Evolutionary conservation across 2,329 filamentous ascomycete genomes (phyloP), one percentile per base, ranked within the genome.

Genomic region (Aspergillus niger): DNA sequence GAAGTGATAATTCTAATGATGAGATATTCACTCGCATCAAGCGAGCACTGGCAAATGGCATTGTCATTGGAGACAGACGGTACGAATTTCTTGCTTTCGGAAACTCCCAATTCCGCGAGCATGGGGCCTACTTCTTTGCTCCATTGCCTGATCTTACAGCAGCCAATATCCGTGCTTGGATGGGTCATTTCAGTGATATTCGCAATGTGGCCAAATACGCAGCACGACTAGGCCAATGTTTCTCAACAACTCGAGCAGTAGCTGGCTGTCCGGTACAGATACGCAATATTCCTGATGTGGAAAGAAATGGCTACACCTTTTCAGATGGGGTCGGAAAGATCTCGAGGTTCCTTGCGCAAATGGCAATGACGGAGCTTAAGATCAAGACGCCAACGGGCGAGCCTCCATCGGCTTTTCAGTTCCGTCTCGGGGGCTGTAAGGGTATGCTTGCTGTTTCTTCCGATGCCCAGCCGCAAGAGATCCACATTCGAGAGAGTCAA

Each of bases 281-380:
- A 26, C 80, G 85, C 11, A 80, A 81, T 5, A 85, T 94, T 32
- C 75, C 82, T 0, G 95, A 98, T 65, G 84, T 98, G 20, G 80
- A 87, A 60, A 82, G 83, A 2, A 87, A 90, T 50, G 85, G 81
- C 0, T 88, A 86, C 70, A 89, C 81, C 62, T 99, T 98, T 73
- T 95, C 91, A 0, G 95, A 99, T 70, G 95, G 95, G 0, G 91
- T 98, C 3, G 95, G 95, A 1, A 96, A 92, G 72, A 91, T 99
- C n/a, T 97, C 94, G 0, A 78, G 77, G 0, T 88, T 91, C 61
- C 80, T 97, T 22, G 91, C 92, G 0, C 80, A 86, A 28, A 85
- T 95, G 76, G 86, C 96, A 48, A 85, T 88, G 8, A 79, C 85
- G 13, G 89, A 95, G 65, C 85, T 96, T 62, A 83, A 83, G 0